phyloP scores from a whole-genome alignment of 495 filamentous ascomycete genomes.

The Penicillium herquei region DNA sequence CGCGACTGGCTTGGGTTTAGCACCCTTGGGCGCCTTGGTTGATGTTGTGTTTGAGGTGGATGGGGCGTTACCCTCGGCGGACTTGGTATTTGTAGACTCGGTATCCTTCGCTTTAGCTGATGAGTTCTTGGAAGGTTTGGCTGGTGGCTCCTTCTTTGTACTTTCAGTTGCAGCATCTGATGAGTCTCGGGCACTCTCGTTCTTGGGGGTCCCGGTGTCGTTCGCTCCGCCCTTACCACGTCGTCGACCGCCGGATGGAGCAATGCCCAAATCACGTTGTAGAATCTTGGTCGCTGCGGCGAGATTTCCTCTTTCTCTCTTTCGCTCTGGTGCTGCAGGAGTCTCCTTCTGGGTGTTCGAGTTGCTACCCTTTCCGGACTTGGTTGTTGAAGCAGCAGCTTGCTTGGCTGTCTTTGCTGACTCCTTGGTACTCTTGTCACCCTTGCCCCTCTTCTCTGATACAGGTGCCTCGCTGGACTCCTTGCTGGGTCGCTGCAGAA shows the following conservation, averaged over 20 bases:
- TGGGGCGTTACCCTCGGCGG: conserved; percentile 25
- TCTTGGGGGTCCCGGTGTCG: conserved; percentile 31
- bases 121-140: conserved; percentile 29
- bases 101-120: conserved; percentile 16
- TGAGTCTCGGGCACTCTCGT: conserved; percentile 24
- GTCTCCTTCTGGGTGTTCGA: conserved; percentile 33
- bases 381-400: conserved; percentile 50
- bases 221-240: conserved; percentile 36
- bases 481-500: conserved; percentile 43
- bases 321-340: conserved; percentile 45
- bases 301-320: conserved; percentile 67
- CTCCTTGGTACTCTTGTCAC: conserved; percentile 67
- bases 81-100: conserved; percentile 9
- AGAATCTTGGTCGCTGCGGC: conserved; percentile 79
- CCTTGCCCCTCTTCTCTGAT: conserved; percentile 51
- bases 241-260: conserved; percentile 52
- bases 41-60: conserved; percentile 30
- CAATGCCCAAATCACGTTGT: conserved; percentile 87
- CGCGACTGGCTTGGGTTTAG: conserved; percentile 32
- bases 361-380: conserved; percentile 26
- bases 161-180: conserved; percentile 30
- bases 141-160: conserved; percentile 33
- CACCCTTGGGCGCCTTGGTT: conserved; percentile 30
- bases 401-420: conserved; percentile 78
- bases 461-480: conserved; percentile 33